Conservation (phyloP, 2,329 filamentous ascomycete species). For the Epichloe festucae region DNA sequence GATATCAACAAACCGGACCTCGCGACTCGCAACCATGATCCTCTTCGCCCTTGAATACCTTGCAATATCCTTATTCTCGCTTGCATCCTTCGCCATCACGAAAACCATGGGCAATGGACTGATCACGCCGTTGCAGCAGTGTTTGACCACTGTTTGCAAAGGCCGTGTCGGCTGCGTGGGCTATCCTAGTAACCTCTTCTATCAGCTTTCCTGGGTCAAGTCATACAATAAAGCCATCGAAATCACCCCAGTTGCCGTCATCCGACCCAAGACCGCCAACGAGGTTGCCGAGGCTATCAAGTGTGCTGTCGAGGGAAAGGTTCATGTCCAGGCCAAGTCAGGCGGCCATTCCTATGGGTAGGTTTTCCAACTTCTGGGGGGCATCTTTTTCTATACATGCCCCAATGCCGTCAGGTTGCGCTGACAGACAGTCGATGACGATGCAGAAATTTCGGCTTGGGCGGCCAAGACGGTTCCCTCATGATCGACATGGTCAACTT, state of each 20-base stretch:
- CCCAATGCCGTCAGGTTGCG: too few species aligned
- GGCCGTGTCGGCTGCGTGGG: constrained; percentile 32
- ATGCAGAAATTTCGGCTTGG: constrained; percentile 29
- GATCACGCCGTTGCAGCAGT: constrained; percentile 29
- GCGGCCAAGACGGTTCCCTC: constrained; percentile 36
- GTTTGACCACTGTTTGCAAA: constrained; percentile 33
- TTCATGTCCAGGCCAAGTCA: constrained; percentile 48
- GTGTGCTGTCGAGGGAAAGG: constrained; percentile 35
- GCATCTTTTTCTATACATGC: too few species aligned
- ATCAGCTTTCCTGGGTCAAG: constrained; percentile 36
- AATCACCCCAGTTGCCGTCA: constrained; percentile 41
- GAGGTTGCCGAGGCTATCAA: constrained; percentile 45
- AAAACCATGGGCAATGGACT: constrained; percentile 28
- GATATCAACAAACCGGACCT: background rate
- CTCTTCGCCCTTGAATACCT: background rate
- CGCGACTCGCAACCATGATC: background rate
- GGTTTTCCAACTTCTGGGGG: constrained; percentile 9
- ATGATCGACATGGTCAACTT: constrained; percentile 43
- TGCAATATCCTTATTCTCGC: background rate
- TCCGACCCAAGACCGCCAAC: constrained; percentile 36
- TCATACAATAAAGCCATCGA: constrained; percentile 39
- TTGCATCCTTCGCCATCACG: background rate
- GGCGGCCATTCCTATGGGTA: constrained; percentile 54
- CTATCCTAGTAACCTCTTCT: constrained; percentile 30
- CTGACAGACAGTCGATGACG: too few species aligned